Evolutionary conservation across 2,329 filamentous ascomycete genomes (phyloP), one percentile per base, ranked within the genome.

Genomic region (Cladosporium velox): DNA sequence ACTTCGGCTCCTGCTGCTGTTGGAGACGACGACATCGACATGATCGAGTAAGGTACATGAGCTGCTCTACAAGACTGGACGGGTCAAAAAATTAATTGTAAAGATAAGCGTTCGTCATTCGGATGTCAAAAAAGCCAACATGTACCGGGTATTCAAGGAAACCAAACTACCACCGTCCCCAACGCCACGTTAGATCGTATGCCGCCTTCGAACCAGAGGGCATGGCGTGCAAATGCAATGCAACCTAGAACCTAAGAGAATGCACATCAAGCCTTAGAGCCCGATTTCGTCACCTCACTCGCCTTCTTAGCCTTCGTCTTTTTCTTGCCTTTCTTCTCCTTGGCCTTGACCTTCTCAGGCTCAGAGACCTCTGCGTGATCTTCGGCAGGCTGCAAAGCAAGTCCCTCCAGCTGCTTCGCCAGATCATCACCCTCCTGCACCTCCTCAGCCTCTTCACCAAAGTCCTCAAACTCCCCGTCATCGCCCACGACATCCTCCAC

Each of bases 401-500:
- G 55, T 21, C 30, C 63, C 15, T 59, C 54, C 32, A 65, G 15
- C 24, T 52, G 28, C 21, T 35, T 38, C 30, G 35, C 63, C 54
- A 65, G 32, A 12, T 57, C 61, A 35, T 64, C 51, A 7, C 41
- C 59, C 1, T 61, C 59, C 12, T 28, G 21, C 15, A 26, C 24
- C 24, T 55, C 60, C n/a, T 63, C 60, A 18, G 7, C n/a, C 12
- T 58, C 55, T 21, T 58, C 55, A 1, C 55, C 55, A 57, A 64
- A 64, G 30, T 38, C 61, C 26, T 55, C 51, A 47, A 66, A 67
- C 55, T 67, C 70, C 35, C 69, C 68, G 14, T 38, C 69, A n/a
- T 65, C 67, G 10, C 75, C 74, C 34, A 77, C 68, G 24, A 79
- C 74, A 71, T 79, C 77, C 51, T 70, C 72, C 28, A 73, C 68